Percentiles rank a stretch among this genome's conserved stretches.
Evolutionary conservation across 1,284 basidiomycete species (phyloP).

Genomic region (Earliella scabrosa): DNA sequence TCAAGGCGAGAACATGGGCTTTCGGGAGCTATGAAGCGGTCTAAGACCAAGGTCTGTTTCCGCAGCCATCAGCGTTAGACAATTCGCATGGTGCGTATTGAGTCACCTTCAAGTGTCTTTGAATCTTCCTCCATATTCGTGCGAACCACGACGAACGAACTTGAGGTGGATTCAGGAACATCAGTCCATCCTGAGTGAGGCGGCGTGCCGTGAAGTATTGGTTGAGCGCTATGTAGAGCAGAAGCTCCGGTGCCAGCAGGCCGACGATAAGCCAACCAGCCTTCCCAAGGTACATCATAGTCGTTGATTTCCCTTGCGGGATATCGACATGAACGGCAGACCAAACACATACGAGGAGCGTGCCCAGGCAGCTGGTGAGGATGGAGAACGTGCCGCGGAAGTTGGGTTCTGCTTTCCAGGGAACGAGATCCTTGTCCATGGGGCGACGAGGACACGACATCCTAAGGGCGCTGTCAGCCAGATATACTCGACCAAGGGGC

Average conservation of each 20-base stretch:
- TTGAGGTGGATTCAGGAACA: neutral
- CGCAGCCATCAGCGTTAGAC: too few relatives aligned
- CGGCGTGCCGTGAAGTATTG: neutral
- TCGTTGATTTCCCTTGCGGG: neutral
- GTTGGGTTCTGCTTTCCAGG: neutral
- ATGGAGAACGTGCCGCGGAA: constrained; percentile 6
- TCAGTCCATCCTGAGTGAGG: neutral
- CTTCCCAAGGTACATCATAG: neutral
- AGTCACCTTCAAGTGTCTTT: too few relatives aligned
- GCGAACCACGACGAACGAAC: neutral
- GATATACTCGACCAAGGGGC: too few relatives aligned
- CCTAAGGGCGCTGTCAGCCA: too few relatives aligned
- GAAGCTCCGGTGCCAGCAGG: neutral
- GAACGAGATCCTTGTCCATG: too few relatives aligned
- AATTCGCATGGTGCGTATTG: too few relatives aligned
- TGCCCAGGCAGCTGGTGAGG: neutral
- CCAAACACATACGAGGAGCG: constrained; percentile 6
- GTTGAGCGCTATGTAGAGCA: neutral
- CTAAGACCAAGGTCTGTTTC: too few relatives aligned
- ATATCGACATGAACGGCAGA: constrained; percentile 7
- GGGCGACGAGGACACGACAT: too few relatives aligned
- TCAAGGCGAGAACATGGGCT: too few relatives aligned
- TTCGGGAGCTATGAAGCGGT: too few relatives aligned
- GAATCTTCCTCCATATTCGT: too few relatives aligned
- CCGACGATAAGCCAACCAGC: constrained; percentile 3